Evolutionary conservation across 164 flowering plant species (phyloP).

Genomic region (grape (Vitis vinifera)): ASM3070453v1 NC_081821.1:3185501-3186000

Average conservation of each 20-base stretch:
- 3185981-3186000: constrained; percentile 65
- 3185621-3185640: constrained; percentile 94
- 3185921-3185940: no score
- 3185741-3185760: constrained; percentile 65
- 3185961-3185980: not conserved
- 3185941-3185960: not conserved
- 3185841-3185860: not conserved
- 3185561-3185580: constrained; percentile 57
- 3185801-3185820: constrained; percentile 89
- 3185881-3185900: no score
- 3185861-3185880: not conserved
- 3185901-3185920: no score
- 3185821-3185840: constrained; percentile 61
- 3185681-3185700: not conserved
- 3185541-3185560: constrained; percentile 60
- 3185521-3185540: constrained; percentile 63
- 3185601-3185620: constrained; percentile 70
- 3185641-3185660: constrained; percentile 46
- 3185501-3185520: not conserved
- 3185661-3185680: not conserved
- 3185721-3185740: constrained; percentile 16
- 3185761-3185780: constrained; percentile 54
- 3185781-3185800: constrained; percentile 51
- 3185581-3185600: constrained; percentile 71
- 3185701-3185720: no score